A percentile compares a stretch with the other conserved stretches of the same genome.
Conservation (phyloP, 495 filamentous ascomycete species). For the Annulohypoxylon maeteangense region DNA sequence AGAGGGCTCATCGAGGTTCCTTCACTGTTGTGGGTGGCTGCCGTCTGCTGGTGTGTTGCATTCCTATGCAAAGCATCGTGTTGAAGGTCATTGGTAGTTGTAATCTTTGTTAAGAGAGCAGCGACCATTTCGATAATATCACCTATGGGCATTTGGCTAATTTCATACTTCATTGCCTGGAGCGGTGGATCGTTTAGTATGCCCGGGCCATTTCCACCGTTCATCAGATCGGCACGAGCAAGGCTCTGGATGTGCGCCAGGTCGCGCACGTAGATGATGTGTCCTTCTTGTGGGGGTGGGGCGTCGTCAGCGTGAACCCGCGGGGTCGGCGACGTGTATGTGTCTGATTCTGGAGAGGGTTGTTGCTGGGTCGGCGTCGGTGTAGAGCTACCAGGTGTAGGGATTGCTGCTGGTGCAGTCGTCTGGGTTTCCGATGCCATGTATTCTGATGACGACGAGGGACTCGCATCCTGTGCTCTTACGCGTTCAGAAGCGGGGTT, state of each 20-base stretch:
- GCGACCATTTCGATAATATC: constrained; percentile 99
- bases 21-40: constrained; percentile 63
- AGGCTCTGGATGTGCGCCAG: constrained; percentile 91
- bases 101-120: constrained; percentile 97
- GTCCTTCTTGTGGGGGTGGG: constrained; percentile 46
- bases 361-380: constrained; percentile 53
- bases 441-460: constrained; percentile 42
- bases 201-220: constrained; percentile 57
- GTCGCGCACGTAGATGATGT: constrained; percentile 80
- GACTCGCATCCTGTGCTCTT: constrained; percentile 48
- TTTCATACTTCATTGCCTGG: constrained; percentile 81
- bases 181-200: constrained; percentile 60
- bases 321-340: constrained; percentile 34
- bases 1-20: constrained; percentile 76
- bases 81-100: constrained; percentile 93
- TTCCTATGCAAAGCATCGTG: constrained; percentile 73
- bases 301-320: constrained; percentile 43
- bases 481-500: constrained; percentile 52
- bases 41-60: constrained; percentile 59
- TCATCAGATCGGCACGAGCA: constrained; percentile 76
- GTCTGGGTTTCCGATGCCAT: constrained; percentile 52
- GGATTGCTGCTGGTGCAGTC: constrained; percentile 43
- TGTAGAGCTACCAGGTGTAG: constrained; percentile 48
- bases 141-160: constrained; percentile 95
- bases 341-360: constrained; percentile 71